phyloP scores from a whole-genome alignment of 2,329 filamentous ascomycete species.

The Aureobasidium zeae region DNA sequence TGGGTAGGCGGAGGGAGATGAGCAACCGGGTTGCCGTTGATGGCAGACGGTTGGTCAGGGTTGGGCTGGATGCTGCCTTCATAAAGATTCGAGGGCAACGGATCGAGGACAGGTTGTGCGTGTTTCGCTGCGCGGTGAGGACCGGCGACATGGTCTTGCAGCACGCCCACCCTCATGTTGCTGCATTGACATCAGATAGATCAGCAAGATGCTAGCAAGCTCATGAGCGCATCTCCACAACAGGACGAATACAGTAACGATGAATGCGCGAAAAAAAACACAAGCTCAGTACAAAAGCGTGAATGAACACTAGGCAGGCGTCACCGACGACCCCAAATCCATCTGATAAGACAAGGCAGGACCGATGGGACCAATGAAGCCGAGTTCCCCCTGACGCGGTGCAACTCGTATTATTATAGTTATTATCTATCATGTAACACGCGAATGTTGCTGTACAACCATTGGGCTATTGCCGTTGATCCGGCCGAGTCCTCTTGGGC shows the following conservation, averaged over 20 bases:
- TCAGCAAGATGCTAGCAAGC: neutral
- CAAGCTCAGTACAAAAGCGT: too few relatives aligned
- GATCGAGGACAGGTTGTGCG: slow-evolving; percentile 22
- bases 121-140: slow-evolving; percentile 22
- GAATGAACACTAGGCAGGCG: too few relatives aligned
- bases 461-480: too few relatives aligned
- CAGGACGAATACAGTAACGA: too few relatives aligned
- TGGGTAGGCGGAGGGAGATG: slow-evolving; percentile 7
- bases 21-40: slow-evolving; percentile 10
- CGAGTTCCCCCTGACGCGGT: too few relatives aligned
- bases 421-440: too few relatives aligned
- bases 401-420: too few relatives aligned
- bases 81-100: slow-evolving; percentile 13
- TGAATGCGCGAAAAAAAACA: neutral
- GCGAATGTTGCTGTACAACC: too few relatives aligned
- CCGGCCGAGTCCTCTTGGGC: too few relatives aligned
- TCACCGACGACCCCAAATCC: too few relatives aligned
- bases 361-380: too few relatives aligned
- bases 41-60: slow-evolving; percentile 6
- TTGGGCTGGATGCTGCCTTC: slow-evolving; percentile 13
- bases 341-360: too few relatives aligned
- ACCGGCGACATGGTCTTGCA: slow-evolving; percentile 20
- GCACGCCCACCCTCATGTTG: slow-evolving; percentile 18
- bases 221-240: slow-evolving; percentile 8
- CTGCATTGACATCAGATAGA: slow-evolving; percentile 13